phyloP scores from a whole-genome alignment of 192 early-diverging fungal species.

The Coemansia erecta region DNA sequence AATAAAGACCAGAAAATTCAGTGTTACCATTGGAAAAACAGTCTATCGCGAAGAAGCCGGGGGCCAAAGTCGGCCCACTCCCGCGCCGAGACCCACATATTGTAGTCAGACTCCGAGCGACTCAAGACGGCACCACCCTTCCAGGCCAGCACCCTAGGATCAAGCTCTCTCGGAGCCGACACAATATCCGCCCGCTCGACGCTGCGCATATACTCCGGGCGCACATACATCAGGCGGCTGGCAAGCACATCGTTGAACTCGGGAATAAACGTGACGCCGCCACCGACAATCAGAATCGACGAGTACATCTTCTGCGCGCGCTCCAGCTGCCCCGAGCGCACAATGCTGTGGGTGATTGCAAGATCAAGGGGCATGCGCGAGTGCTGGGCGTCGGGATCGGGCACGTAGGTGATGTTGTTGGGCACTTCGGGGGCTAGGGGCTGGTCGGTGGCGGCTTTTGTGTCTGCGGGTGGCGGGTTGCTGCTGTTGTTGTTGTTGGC shows the following conservation, averaged over 20 bases:
- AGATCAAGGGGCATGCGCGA: slow-evolving; percentile 60
- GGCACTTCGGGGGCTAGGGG: slow-evolving; percentile 13
- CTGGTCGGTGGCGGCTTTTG: slow-evolving; percentile 11
- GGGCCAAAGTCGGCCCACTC: slow-evolving; percentile 77
- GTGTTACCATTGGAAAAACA: slow-evolving; percentile 63
- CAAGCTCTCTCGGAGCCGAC: slow-evolving; percentile 78
- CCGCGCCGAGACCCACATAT: slow-evolving; percentile 70
- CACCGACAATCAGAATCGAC: slow-evolving; percentile 82
- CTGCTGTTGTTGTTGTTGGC: too few species aligned
- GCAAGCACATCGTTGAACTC: slow-evolving; percentile 55
- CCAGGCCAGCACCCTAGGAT: slow-evolving; percentile 81
- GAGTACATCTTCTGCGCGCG: slow-evolving; percentile 70
- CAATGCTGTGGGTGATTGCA: slow-evolving; percentile 70
- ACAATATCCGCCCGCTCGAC: slow-evolving; percentile 66
- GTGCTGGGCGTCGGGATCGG: slow-evolving; percentile 37
- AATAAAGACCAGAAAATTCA: not conserved
- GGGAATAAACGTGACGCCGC: slow-evolving; percentile 67
- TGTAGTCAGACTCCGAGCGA: slow-evolving; percentile 72
- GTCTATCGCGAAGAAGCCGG: slow-evolving; percentile 61
- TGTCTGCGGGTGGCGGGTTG: not conserved
- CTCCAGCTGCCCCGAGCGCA: slow-evolving; percentile 63
- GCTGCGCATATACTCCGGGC: slow-evolving; percentile 26
- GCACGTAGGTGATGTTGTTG: slow-evolving; percentile 18
- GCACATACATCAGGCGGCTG: slow-evolving; percentile 34
- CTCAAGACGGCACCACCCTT: slow-evolving; percentile 81